Conservation (phyloP, 208 protist species). For the Leptomonas seymouri region DNA sequence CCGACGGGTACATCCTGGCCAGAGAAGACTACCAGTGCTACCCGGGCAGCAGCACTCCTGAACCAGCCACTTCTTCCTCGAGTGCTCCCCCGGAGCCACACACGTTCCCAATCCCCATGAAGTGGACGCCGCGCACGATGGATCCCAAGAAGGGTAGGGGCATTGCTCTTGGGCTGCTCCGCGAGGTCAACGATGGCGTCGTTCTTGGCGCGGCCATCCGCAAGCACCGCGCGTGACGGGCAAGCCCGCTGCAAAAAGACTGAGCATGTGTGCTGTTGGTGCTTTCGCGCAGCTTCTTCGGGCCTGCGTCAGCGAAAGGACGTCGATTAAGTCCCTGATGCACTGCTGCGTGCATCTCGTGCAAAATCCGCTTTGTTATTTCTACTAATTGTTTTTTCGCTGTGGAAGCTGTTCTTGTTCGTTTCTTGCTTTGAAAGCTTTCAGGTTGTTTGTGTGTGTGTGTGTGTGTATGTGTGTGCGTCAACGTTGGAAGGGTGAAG, state of each 20-base stretch:
- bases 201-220: not conserved
- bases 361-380: conserved; percentile 18
- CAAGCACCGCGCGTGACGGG: conserved; percentile 1
- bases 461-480: not conserved
- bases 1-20: not conserved
- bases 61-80: not conserved
- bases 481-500: not conserved
- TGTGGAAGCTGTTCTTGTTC: too few species aligned
- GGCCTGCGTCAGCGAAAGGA: too few species aligned
- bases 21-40: conserved; percentile 4
- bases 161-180: conserved; percentile 1
- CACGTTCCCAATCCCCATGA: not conserved
- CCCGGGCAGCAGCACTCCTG: not conserved
- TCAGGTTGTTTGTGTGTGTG: not conserved
- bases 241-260: too few species aligned
- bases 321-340: too few species aligned
- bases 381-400: too few species aligned
- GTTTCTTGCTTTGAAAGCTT: too few species aligned
- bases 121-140: conserved; percentile 6
- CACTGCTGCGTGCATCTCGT: too few species aligned
- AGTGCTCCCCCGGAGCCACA: not conserved
- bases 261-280: too few species aligned
- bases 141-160: not conserved
- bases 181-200: conserved; percentile 7
- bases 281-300: too few species aligned